A percentile compares a stretch with the other conserved stretches of the same genome.
These are phyloP conservation scores for Vitis amurensis DNA, from an alignment of 164 flowering plant species.

Conservation along the genomic window DNA sequence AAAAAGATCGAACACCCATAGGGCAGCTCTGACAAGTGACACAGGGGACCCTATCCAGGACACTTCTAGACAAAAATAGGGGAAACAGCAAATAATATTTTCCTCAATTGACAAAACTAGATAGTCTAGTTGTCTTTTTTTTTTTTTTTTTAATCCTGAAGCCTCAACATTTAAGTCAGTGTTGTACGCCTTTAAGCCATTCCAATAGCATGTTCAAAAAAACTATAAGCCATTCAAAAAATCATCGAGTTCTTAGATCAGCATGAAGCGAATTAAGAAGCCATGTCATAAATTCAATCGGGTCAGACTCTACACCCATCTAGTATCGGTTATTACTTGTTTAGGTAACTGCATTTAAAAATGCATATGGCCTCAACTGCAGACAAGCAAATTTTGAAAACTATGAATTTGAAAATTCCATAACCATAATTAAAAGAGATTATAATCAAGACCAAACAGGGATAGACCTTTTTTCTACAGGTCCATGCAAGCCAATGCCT, in stretches of 20 bases:
- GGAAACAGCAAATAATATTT: too few species aligned
- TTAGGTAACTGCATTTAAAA: constrained; percentile 94
- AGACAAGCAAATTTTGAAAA: constrained; percentile 5
- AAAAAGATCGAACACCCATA: too few species aligned
- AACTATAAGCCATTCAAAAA: too few species aligned
- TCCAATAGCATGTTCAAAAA: too few species aligned
- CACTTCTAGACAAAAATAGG: too few species aligned
- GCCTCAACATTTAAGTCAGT: too few species aligned
- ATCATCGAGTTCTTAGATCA: constrained; percentile 48
- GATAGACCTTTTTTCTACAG: constrained; percentile 88
- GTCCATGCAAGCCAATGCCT: constrained; percentile 97
- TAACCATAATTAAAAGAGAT: neutral
- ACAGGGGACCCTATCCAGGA: too few species aligned
- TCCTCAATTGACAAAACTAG: too few species aligned
- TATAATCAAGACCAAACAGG: constrained; percentile 1
- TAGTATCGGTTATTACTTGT: constrained; percentile 86
- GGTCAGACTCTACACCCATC: constrained; percentile 88
- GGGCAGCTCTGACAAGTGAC: too few species aligned
- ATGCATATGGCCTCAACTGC: constrained; percentile 97
- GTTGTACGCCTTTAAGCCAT: too few species aligned
- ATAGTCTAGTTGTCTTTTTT: too few species aligned
- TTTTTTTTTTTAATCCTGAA: too few species aligned
- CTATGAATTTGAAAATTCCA: neutral
- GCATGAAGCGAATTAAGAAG: constrained; percentile 86
- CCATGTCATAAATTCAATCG: constrained; percentile 98